Evolutionary conservation across 352 stramenopile species (phyloP).

Genomic region (Phytopythium vexans): DNA sequence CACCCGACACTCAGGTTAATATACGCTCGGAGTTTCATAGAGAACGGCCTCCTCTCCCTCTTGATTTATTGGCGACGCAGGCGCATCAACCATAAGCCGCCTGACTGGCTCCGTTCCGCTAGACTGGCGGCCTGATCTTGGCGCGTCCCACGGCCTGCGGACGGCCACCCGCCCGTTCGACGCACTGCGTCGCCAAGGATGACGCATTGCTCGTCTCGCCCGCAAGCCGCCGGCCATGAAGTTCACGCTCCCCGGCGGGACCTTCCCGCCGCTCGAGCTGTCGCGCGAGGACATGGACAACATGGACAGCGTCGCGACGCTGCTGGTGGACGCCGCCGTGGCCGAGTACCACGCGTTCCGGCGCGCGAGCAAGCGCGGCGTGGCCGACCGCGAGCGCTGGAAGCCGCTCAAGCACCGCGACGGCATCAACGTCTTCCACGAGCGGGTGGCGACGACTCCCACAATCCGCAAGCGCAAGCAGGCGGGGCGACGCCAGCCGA

Average conservation of each 20-base stretch:
- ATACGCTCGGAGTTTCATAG: too few relatives aligned
- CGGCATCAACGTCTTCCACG: constrained; percentile 27
- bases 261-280: constrained; percentile 37
- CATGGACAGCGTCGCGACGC: constrained; percentile 27
- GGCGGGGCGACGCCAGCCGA: not conserved
- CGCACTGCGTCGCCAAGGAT: too few relatives aligned
- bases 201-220: too few relatives aligned
- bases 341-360: constrained; percentile 22
- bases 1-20: too few relatives aligned
- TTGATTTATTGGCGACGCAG: too few relatives aligned
- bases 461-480: constrained; percentile 9
- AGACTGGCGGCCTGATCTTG: too few relatives aligned
- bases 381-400: constrained; percentile 19
- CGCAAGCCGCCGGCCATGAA: constrained; percentile 14
- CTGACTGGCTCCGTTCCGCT: too few relatives aligned
- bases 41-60: too few relatives aligned
- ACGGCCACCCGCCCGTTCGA: too few relatives aligned
- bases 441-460: constrained; percentile 9
- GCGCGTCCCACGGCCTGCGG: too few relatives aligned
- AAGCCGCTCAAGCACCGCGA: constrained; percentile 33
- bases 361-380: constrained; percentile 8
- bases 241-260: constrained; percentile 27
- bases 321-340: constrained; percentile 28
- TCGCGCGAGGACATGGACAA: constrained; percentile 32
- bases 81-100: too few relatives aligned